phyloP scores from a whole-genome alignment of 2,329 filamentous ascomycete species.

The Magnaporthiopsis incrustans region DNA sequence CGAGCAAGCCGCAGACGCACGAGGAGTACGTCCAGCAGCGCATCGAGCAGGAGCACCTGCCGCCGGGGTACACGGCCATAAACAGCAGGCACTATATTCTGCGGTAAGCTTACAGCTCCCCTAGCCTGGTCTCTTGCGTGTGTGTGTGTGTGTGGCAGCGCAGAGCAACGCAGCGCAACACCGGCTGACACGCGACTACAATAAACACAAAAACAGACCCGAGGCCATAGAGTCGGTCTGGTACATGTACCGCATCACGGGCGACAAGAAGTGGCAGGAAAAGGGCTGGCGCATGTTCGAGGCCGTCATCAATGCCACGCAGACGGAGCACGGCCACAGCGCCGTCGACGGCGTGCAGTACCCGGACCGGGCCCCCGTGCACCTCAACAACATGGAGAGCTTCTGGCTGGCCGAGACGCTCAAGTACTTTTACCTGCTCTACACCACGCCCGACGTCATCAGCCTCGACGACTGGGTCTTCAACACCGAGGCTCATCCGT shows the following conservation, averaged over 20 bases:
- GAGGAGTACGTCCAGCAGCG: conserved; percentile 41
- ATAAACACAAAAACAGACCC: conserved; percentile 39
- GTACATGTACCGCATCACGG: conserved; percentile 86
- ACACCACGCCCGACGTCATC: conserved; percentile 56
- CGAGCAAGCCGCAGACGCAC: conserved; percentile 39
- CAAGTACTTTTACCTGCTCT: conserved; percentile 87
- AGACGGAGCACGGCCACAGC: conserved; percentile 58
- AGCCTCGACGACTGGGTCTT: conserved; percentile 63
- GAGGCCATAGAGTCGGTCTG: conserved; percentile 86
- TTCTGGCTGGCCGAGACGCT: conserved; percentile 89
- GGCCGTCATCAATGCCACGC: conserved; percentile 58
- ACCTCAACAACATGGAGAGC: conserved; percentile 67
- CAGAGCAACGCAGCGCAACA: neutral
- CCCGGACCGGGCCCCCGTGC: conserved; percentile 22
- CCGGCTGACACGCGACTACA: neutral
- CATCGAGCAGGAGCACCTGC: conserved; percentile 36
- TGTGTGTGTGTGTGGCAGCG: too few relatives aligned
- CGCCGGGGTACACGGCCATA: conserved; percentile 42
- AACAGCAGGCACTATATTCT: conserved; percentile 47
- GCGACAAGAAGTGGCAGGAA: conserved; percentile 65
- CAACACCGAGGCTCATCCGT: conserved; percentile 56
- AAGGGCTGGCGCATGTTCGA: conserved; percentile 83
- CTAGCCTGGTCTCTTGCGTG: conserved; percentile 18
- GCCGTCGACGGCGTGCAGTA: conserved; percentile 58
- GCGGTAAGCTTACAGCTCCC: conserved; percentile 36